Evolutionary conservation across 2,329 filamentous ascomycete genomes (phyloP), one percentile per base, ranked within the genome.

Genomic region (Penicillium sp.): DNA sequence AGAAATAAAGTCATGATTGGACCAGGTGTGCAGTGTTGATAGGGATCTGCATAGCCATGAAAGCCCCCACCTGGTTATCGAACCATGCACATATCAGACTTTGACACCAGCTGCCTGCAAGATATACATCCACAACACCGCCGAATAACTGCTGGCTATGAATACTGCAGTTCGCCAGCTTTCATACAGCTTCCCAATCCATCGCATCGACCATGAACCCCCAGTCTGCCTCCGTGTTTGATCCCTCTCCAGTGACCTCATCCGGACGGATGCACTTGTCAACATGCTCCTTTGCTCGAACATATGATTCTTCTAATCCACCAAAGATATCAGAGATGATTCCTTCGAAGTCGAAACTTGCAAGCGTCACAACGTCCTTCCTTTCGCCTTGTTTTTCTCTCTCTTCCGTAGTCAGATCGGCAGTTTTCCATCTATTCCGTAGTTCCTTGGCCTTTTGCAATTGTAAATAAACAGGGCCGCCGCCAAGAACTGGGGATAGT

Each of bases 371-470:
- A 23, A 61, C 25, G 13, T 46, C 51, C 7, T 56, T 57, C 19
- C 50, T 50, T 68, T 70, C 45, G 56, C 67, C 40, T 67, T 69
- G 62, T 31, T 55, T 48, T 57, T 58, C 50, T 53, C 55, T 53
- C 60, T 71, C 69, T 23, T 68, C 65, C 16, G 55, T 53, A 6
- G 72, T 71, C 43, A 83, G 79, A 38, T 86, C 84, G 0, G 83
- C 86, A 53, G 86, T 83, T 73, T 91, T 91, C 88, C 88, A 91
- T 10, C 84, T 78, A 63, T 91, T 91, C 1, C 88, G 78, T 55
- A 89, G 79, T 61, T 89, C 86, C 68, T 91, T 91, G 0, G 88
- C 88, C 53, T 83, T 77, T 50, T 79, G 79, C 4, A 91, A 77
- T 52, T 87, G 83, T n/a, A 76, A 74, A 11, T 81, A 77, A 5